These are phyloP conservation scores for Athelia psychrophila DNA, from an alignment of 1,284 basidiomycete species.

Conservation along the genomic window DNA sequence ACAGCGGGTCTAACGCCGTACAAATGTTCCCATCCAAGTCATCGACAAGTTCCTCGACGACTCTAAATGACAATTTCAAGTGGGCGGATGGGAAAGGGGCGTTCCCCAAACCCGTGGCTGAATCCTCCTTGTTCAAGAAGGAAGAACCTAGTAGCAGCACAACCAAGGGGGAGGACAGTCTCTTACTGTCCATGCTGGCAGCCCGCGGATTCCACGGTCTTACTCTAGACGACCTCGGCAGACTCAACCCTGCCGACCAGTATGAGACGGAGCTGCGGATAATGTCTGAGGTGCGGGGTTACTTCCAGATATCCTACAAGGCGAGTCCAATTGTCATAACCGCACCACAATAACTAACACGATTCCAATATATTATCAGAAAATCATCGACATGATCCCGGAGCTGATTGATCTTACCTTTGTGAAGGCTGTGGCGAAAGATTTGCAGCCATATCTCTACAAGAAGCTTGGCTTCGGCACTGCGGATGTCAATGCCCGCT, in stretches of 20 bases:
- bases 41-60: no score
- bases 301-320: conserved; percentile 49
- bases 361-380: conserved; percentile 23
- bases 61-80: no score
- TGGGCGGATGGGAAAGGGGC: not conserved
- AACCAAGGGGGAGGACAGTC: conserved; percentile 12
- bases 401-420: conserved; percentile 43
- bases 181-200: conserved; percentile 26
- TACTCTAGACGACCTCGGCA: conserved; percentile 33
- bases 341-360: not conserved
- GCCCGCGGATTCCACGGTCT: conserved; percentile 29
- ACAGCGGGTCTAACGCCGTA: no score
- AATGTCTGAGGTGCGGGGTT: conserved; percentile 49
- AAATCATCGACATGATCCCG: conserved; percentile 47
- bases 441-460: conserved; percentile 35
- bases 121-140: not conserved
- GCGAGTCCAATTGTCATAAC: conserved; percentile 19
- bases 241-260: conserved; percentile 34
- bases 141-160: not conserved
- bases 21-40: no score
- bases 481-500: conserved; percentile 29
- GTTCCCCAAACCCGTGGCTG: not conserved
- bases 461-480: conserved; percentile 37
- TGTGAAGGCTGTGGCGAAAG: conserved; percentile 32
- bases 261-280: conserved; percentile 46